Base-by-base conservation (phyloP, 331 rosid species). In the Rhamnella rubrinervis region DNA sequence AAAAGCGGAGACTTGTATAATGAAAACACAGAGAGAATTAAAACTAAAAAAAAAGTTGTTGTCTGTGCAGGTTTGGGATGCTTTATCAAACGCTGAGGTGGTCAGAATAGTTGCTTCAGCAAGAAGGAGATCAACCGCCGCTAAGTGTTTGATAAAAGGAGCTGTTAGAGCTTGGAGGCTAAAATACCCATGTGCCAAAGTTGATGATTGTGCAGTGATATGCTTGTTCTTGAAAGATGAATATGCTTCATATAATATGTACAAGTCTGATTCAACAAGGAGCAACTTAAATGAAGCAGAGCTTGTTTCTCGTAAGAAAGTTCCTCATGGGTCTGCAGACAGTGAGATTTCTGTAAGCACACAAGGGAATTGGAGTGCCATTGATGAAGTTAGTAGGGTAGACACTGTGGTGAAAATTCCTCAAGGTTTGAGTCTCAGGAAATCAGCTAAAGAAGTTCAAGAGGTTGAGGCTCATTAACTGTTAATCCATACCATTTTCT, bases 61-160 rank as follows among this genome's bases (percentile, higher is more conserved):
- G 21, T 20, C 55, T 78, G 19, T 5, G 61, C 85, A 93, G 99
- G 38, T 95, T 35, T 95, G 99, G 99, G 99, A 95, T 82, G 99
- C 83, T 46, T 70, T 95, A 5, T 76, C 89, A 18, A 95, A 95
- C 79, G 46, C 18, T 14, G 95, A 91, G 71, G 99, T 86, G 17
- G 67, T 95, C 64, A 78, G 72, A 71, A 87, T 89, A 75, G 95
- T 95, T 55, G 90, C 90, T 59, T 84, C 96, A 17, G 85, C 90
- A 59, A 85, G 73, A 81, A 86, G 59, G 67, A 80, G 84, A 71
- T 83, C 88, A n/a, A 39, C n/a, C 5, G 97, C 96, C 14, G 95
- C 99, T 2, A 88, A 80, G 57, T 55, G 81, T 78, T 38, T 95
- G 31, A 92, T 89, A 7, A 82, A 80, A 39, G 78, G 80, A 8